Evolutionary conservation across 2,329 filamentous ascomycete genomes (phyloP).

Genomic region (Dactylellina sp.): DNA sequence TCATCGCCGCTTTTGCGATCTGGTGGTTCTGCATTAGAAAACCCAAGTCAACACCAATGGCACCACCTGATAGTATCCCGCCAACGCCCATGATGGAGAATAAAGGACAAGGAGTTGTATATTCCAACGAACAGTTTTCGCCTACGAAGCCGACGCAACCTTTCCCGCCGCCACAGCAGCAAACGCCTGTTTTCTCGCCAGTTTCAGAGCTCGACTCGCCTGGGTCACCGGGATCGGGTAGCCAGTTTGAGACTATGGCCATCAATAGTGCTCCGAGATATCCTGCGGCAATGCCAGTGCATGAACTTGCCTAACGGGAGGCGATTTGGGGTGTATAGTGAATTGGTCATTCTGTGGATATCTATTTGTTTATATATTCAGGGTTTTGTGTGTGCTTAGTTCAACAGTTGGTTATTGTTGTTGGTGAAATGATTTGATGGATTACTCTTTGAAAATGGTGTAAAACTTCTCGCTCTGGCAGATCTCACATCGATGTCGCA

Average conservation of each 20-base stretch:
- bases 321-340: too few relatives aligned
- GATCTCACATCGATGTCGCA: too few relatives aligned
- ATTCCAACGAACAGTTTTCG: constrained; percentile 24
- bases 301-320: constrained; percentile 10
- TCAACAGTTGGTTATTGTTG: too few relatives aligned
- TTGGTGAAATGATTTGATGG: too few relatives aligned
- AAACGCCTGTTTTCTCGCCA: not conserved
- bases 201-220: constrained; percentile 15
- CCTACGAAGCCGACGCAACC: not conserved
- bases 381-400: not conserved
- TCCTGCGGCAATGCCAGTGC: not conserved
- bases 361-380: not conserved
- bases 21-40: constrained; percentile 14
- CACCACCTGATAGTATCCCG: constrained; percentile 7
- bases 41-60: not conserved
- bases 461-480: too few relatives aligned
- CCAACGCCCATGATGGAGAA: not conserved
- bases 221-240: not conserved
- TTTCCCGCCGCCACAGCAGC: too few relatives aligned
- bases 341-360: too few relatives aligned
- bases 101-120: not conserved
- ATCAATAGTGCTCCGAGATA: not conserved
- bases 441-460: too few relatives aligned
- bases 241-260: constrained; percentile 10
- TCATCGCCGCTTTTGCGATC: not conserved